These are phyloP conservation scores for Pueraria montana DNA, from an alignment of 306 rosid species.

Conservation along the genomic window DNA sequence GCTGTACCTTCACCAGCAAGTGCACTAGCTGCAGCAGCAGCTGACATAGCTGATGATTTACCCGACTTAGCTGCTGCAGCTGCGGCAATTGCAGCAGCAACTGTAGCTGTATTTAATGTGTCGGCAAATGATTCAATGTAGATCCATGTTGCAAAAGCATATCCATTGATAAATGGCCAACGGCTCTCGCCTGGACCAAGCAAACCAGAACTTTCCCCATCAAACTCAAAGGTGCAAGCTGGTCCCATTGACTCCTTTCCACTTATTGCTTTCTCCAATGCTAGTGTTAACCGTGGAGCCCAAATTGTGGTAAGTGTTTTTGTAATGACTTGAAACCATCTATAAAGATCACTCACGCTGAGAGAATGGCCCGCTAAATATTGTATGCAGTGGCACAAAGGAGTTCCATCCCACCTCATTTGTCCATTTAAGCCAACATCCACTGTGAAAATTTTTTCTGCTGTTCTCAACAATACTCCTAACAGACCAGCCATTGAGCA, in stretches of 20 bases:
- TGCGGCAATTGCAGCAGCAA: conserved; percentile 99
- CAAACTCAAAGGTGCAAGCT: conserved; percentile 94
- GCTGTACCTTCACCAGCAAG: conserved; percentile 99
- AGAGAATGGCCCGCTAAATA: conserved; percentile 94
- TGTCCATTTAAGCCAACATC: conserved; percentile 74
- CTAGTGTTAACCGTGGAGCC: conserved; percentile 81
- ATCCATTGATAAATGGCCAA: conserved; percentile 96
- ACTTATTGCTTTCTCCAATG: conserved; percentile 87
- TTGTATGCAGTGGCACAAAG: conserved; percentile 93
- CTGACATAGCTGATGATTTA: conserved; percentile 99
- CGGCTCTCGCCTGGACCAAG: conserved; percentile 99
- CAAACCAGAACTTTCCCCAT: conserved; percentile 99
- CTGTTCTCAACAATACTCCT: conserved; percentile 85
- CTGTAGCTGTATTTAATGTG: conserved; percentile 96
- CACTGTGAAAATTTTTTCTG: conserved; percentile 74
- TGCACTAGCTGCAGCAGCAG: conserved; percentile 99
- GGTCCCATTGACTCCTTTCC: conserved; percentile 99
- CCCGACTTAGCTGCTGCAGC: conserved; percentile 98
- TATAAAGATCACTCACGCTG: conserved; percentile 74
- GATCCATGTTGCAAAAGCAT: conserved; percentile 99
- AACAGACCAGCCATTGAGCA: conserved; percentile 95
- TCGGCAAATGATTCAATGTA: conserved; percentile 99
- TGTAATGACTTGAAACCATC: conserved; percentile 86
- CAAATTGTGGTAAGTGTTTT: conserved; percentile 80
- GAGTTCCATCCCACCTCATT: conserved; percentile 91